Base-by-base conservation (phyloP, 805 yeast species). In the Saccharomycopsis vini region DNA sequence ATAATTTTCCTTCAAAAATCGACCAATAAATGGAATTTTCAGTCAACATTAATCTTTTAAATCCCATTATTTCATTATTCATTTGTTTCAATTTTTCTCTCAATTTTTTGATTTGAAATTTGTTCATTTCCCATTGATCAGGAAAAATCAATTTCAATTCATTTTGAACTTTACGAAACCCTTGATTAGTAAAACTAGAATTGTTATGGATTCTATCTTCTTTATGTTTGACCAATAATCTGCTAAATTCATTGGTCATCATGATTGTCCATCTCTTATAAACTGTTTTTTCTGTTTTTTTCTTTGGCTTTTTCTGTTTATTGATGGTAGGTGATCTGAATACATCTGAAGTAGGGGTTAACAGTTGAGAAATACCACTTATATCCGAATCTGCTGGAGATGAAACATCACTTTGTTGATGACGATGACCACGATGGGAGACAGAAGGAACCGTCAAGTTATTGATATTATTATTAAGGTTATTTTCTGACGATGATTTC, bases 51-150 rank as follows among this genome's bases (percentile, higher is more conserved):
- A 48, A 39, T n/a, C 38, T 38, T 24, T 42, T 45, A 32, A 48
- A 48, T 15, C 47, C 48, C 10, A 36, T 13, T 18, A 48, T 38
- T 30, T 48, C 51, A 35, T 48, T 44, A 36, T 48, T 48, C n/a
- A 48, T 45, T 32, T 48, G 51, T 39, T 48, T 48, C 7, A 48
- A 30, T 31, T 48, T 48, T 38, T 48, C 51, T 12, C 51, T 31
- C 19, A 48, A 36, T 37, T 48, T 48, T 32, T 48, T 48, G 32
- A 44, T 48, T 30, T 48, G 46, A 33, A 48, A 48, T 20, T 48
- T 48, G 3, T 48, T 48, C 44, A 38, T 48, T 15, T 44, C 46
- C 22, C 21, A 36, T 29, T 45, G 51, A 13, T 42, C 49, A 15
- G 51, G 46, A 28, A 48, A 48, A 1, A 42, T 23, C 4, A 19